Base-by-base conservation (phyloP, 2,329 filamentous ascomycete species). In the Neocucurbitaria cava region DNA sequence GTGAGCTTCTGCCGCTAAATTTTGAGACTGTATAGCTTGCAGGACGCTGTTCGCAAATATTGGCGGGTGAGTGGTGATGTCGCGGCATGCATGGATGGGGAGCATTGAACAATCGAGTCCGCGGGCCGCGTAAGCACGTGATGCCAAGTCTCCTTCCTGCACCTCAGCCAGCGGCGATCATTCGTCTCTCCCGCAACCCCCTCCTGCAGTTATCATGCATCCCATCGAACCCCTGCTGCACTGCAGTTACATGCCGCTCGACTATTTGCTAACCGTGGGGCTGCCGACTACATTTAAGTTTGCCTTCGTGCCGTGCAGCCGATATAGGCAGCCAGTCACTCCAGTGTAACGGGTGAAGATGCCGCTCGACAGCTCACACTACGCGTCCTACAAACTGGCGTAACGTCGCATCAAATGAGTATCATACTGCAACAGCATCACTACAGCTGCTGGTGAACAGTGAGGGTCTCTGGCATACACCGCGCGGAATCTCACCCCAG, bases 241-340 rank as follows among this genome's bases (percentile, higher is more conserved):
- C 36, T 18, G 28, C 46, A 17, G 42, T 31, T 39, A 20, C 39
- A 42, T 31, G 23, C 10, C 21, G 23, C 21, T 30, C 26, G 23
- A 20, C 35, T 30, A 26, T 31, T 10, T 30, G 26, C 21, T 35
- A 24, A 43, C 28, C 39, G 24, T 26, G 46, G 38, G 20, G 36
- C 23, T 31, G 24, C 20, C 30, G 24, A 21, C 35, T 41, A 21
- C 49, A 28, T 56, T 31, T 48, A 31, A 44, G 20, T 45, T 56
- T 48, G n/a, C 33, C 4, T 48, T 20, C 43, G 56, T 56, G 58
- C 61, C 56, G 61, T 52, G 28, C 28, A 56, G 30, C 56, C 56
- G 61, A 38, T 28, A 23, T 36, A n/a, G n/a, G 30, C 41, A 47
- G 42, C 24, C 40, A 28, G n/a, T n/a, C n/a, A n/a, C n/a, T n/a